A percentile compares a stretch with the other conserved stretches of the same genome.
These are phyloP conservation scores for Mycena galericulata DNA, from an alignment of 768 basidiomycete genomes.

Conservation along the genomic window DNA sequence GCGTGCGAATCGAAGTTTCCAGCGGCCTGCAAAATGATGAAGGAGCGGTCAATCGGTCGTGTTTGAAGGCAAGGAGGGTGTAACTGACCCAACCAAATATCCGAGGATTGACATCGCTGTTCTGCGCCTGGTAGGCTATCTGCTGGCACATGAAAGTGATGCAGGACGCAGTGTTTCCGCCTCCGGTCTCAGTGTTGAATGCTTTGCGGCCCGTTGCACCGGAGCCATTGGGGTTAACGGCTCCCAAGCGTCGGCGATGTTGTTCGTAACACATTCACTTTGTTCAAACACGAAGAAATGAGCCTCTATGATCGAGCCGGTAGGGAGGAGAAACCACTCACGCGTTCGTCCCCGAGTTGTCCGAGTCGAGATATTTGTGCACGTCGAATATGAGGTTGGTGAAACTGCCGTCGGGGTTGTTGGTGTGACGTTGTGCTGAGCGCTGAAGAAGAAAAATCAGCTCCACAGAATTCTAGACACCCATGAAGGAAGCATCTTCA, in stretches of 20 bases:
- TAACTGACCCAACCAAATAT: conserved; percentile 62
- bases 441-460: conserved; percentile 31
- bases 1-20: conserved; percentile 63
- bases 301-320: too few relatives aligned
- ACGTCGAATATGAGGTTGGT: conserved; percentile 69
- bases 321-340: conserved; percentile 30
- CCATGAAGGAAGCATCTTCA: background rate
- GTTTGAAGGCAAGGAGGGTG: too few relatives aligned
- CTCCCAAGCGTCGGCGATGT: conserved; percentile 59
- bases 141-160: conserved; percentile 58
- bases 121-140: conserved; percentile 57
- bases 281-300: too few relatives aligned
- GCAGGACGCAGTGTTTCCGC: conserved; percentile 64
- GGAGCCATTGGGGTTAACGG: conserved; percentile 62
- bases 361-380: conserved; percentile 71
- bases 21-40: conserved; percentile 52
- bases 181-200: conserved; percentile 72
- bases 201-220: conserved; percentile 63
- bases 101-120: conserved; percentile 66
- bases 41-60: too few relatives aligned
- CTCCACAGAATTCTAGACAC: background rate
- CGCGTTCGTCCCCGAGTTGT: conserved; percentile 55
- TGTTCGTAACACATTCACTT: conserved; percentile 64
- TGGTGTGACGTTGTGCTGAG: conserved; percentile 57
- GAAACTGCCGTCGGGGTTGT: conserved; percentile 59